Percentiles rank a stretch among this genome's conserved stretches.
Conservation (phyloP, 2,329 filamentous ascomycete genomes). For the Colletotrichum lini region DNA sequence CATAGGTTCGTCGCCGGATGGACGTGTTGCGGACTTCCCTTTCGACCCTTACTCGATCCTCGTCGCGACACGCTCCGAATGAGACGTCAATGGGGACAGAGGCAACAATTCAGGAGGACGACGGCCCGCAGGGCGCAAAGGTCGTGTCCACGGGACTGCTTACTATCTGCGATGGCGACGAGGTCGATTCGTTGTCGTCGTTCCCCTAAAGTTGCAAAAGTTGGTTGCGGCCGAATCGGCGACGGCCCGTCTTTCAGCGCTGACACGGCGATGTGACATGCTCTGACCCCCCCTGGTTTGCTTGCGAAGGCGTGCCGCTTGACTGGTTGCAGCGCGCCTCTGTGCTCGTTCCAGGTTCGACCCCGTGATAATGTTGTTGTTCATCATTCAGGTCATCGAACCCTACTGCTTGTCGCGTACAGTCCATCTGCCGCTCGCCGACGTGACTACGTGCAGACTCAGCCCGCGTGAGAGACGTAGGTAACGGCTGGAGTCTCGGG, state of each 20-base stretch:
- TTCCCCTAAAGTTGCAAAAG: conserved; percentile 1
- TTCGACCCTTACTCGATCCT: background rate
- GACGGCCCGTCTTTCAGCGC: conserved; percentile 39
- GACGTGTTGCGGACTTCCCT: conserved; percentile 10
- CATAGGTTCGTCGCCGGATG: conserved; percentile 24
- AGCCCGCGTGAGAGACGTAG: conserved; percentile 7
- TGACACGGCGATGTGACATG: conserved; percentile 45
- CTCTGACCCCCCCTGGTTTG: conserved; percentile 34
- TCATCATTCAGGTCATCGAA: conserved; percentile 42
- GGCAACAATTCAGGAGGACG: background rate
- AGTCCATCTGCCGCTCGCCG: conserved; percentile 1
- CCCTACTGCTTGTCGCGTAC: conserved; percentile 24
- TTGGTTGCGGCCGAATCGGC: conserved; percentile 41
- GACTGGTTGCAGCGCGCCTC: conserved; percentile 38
- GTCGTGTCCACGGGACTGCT: conserved; percentile 34
- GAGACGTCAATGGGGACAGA: conserved; percentile 9
- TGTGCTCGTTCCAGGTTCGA: conserved; percentile 43
- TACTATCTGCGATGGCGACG: conserved; percentile 29
- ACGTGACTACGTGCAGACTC: background rate
- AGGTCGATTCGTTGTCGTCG: conserved; percentile 37
- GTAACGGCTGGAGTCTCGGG: background rate
- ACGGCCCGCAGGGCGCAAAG: conserved; percentile 13
- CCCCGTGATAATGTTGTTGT: conserved; percentile 48
- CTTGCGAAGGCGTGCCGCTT: conserved; percentile 30
- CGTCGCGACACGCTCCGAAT: background rate